A percentile compares a stretch with the other conserved stretches of the same genome.
Conservation (phyloP, 176 grass and related monocot species). For the Rhynchospora breviuscula region DNA sequence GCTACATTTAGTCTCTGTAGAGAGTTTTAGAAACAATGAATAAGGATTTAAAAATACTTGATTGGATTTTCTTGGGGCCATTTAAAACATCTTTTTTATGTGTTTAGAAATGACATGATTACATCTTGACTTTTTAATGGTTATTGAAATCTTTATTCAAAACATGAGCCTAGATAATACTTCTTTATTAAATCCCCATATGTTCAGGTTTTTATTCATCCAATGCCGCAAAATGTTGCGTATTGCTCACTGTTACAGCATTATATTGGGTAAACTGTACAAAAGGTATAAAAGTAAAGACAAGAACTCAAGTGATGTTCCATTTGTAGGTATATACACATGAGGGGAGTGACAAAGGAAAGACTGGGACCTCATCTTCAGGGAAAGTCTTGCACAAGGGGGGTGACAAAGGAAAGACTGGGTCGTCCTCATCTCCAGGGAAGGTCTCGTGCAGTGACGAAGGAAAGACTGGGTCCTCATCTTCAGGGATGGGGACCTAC, state of each 20-base stretch:
- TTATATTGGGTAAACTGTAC: not conserved
- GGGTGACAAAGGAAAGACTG: not conserved
- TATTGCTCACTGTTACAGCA: not conserved
- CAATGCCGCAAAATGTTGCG: not conserved
- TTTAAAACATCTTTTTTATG: too few species aligned
- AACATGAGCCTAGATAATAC: too few species aligned
- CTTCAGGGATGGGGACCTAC: slow-evolving; percentile 23
- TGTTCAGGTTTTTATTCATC: not conserved
- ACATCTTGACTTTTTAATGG: too few species aligned
- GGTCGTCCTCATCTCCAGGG: too few species aligned
- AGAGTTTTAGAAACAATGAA: too few species aligned
- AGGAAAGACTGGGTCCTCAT: slow-evolving; percentile 18
- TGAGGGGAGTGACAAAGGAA: slow-evolving; percentile 80
- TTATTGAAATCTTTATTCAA: too few species aligned
- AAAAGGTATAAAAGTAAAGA: not conserved
- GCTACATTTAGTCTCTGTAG: not conserved
- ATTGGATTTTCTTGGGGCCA: too few species aligned
- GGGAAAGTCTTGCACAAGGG: slow-evolving; percentile 24
- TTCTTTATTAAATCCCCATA: too few species aligned
- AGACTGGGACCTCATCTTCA: slow-evolving; percentile 28
- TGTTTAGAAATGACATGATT: too few species aligned
- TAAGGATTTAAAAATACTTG: too few species aligned
- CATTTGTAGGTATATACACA: slow-evolving; percentile 68
- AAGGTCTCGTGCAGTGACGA: slow-evolving; percentile 52
- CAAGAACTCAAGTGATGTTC: slow-evolving; percentile 13